Percentiles rank a stretch among this genome's conserved stretches.
Conservation (phyloP, 345 rosid species). For the Murraya paniculata region DNA sequence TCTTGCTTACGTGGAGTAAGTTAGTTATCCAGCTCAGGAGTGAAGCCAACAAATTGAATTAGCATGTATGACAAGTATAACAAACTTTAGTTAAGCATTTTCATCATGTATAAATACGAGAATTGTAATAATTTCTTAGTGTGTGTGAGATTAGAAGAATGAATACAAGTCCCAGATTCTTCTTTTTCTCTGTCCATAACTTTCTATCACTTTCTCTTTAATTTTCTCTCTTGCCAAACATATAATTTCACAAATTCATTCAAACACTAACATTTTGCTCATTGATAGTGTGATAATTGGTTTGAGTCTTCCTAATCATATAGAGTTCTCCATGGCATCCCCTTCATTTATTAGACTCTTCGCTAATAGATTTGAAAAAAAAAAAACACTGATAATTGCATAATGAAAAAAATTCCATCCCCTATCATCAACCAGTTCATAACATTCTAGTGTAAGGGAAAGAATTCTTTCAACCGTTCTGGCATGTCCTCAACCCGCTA, state of each 20-base stretch:
- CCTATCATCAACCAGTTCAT: not conserved
- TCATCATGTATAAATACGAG: too few species aligned
- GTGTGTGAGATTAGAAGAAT: too few species aligned
- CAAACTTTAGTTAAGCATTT: too few species aligned
- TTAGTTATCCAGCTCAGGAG: too few species aligned
- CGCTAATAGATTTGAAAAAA: not conserved
- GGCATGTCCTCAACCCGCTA: not conserved
- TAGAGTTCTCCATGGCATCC: not conserved
- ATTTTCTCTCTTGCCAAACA: too few species aligned
- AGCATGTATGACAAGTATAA: too few species aligned
- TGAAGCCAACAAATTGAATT: too few species aligned
- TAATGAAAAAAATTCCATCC: conserved; percentile 4
- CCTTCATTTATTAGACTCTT: not conserved
- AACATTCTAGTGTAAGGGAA: not conserved
- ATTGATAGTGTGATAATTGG: not conserved
- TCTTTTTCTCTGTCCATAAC: too few species aligned
- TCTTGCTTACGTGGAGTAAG: too few species aligned
- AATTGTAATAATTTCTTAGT: too few species aligned
- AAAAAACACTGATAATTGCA: not conserved
- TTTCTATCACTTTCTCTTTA: too few species aligned
- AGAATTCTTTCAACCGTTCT: not conserved
- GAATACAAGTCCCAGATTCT: too few species aligned
- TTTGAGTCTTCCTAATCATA: not conserved
- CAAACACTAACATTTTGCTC: not conserved
- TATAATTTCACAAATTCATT: fast-evolving